Percentiles rank a stretch among this genome's conserved stretches.
Conservation (phyloP, 148 eudicot genomes). For the Spergularia marina region DNA sequence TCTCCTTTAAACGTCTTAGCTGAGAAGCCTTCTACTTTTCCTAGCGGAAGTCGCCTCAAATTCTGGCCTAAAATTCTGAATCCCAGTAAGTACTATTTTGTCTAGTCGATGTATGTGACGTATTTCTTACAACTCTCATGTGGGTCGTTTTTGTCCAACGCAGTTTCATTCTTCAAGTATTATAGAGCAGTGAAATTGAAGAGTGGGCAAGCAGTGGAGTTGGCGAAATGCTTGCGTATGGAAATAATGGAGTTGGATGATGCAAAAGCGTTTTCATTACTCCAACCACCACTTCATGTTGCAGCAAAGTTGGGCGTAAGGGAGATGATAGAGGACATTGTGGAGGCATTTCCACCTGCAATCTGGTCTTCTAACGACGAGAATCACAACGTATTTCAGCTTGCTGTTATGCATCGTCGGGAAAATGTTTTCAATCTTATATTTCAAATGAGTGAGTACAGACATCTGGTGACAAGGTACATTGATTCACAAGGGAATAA, state of each 20-base stretch:
- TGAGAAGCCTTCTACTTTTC: slow-evolving; percentile 24
- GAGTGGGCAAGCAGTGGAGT: slow-evolving; percentile 11
- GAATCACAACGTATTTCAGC: slow-evolving; percentile 30
- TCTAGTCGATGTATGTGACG: no score
- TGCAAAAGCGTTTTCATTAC: slow-evolving; percentile 25
- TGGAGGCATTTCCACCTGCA: slow-evolving; percentile 28
- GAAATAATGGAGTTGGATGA: slow-evolving; percentile 27
- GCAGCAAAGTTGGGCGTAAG: slow-evolving; percentile 32
- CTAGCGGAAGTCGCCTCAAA: slow-evolving; percentile 18
- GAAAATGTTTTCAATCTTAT: slow-evolving; percentile 36
- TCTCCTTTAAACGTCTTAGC: slow-evolving; percentile 26
- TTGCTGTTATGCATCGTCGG: slow-evolving; percentile 30
- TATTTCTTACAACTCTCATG: not conserved
- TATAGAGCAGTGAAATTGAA: not conserved
- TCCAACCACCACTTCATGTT: slow-evolving; percentile 26
- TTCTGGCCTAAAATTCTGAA: not conserved
- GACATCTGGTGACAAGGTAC: slow-evolving; percentile 25
- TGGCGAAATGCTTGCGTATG: slow-evolving; percentile 22
- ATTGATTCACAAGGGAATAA: slow-evolving; percentile 25
- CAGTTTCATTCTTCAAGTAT: slow-evolving; percentile 15
- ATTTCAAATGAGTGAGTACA: slow-evolving; percentile 27
- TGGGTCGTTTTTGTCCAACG: not conserved
- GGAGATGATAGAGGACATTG: slow-evolving; percentile 33
- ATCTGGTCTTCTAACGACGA: slow-evolving; percentile 31
- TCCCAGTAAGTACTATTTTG: slow-evolving; percentile 6